phyloP scores from a whole-genome alignment of 495 filamentous ascomycete genomes.

The Penicillium goetzii region DNA sequence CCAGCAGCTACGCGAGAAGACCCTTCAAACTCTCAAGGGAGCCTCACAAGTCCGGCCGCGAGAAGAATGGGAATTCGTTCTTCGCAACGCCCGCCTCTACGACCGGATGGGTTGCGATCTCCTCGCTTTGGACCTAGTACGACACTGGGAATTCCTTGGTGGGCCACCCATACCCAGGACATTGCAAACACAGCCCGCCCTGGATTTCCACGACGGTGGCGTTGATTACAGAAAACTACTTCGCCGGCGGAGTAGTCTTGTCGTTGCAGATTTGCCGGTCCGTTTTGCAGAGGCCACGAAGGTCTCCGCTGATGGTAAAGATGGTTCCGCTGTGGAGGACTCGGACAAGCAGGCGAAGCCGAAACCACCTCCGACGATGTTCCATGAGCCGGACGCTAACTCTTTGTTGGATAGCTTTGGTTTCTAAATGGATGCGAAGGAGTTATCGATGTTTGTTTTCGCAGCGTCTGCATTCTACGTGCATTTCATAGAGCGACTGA shows the following conservation, averaged over 20 bases:
- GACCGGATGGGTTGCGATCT: constrained; percentile 95
- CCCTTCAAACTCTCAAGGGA: constrained; percentile 81
- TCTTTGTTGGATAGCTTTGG: constrained; percentile 81
- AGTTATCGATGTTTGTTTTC: neutral
- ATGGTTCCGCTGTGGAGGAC: constrained; percentile 11
- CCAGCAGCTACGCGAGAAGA: constrained; percentile 81
- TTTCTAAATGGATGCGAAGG: constrained; percentile 44
- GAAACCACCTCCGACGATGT: constrained; percentile 75
- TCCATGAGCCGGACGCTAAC: constrained; percentile 88
- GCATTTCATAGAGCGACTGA: constrained; percentile 18
- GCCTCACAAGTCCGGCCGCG: constrained; percentile 78
- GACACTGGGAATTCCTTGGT: constrained; percentile 84
- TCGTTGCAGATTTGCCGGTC: constrained; percentile 76
- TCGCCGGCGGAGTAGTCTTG: constrained; percentile 72
- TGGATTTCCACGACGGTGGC: constrained; percentile 44
- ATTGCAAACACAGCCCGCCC: constrained; percentile 24
- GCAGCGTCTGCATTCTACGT: constrained; percentile 7
- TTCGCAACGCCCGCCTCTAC: constrained; percentile 87
- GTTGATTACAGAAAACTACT: constrained; percentile 70
- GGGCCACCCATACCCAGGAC: constrained; percentile 36
- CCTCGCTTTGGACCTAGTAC: constrained; percentile 80
- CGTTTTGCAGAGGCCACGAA: constrained; percentile 20
- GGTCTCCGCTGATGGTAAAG: constrained; percentile 32
- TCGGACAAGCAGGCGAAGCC: constrained; percentile 40
- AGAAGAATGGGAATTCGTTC: constrained; percentile 86